Percentiles rank a stretch among this genome's conserved stretches.
Evolutionary conservation across 2,329 filamentous ascomycete species (phyloP).

Genomic region (Claviceps sorghi): DNA sequence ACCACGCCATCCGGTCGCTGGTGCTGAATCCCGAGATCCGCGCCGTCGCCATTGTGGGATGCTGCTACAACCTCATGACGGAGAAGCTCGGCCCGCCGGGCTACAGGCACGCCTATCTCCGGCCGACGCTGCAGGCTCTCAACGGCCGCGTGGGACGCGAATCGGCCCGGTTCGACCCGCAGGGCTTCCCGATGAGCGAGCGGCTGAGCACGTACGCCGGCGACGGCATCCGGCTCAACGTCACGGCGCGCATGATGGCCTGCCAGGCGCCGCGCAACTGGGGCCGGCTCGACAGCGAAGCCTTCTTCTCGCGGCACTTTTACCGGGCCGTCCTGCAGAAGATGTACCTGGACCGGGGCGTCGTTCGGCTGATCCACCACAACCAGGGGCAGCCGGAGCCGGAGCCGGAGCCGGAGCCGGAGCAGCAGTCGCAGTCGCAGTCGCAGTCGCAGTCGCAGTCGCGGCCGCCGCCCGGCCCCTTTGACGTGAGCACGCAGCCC

Average conservation of each 20-base stretch:
- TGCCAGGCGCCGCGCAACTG: constrained; percentile 92
- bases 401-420: too few relatives aligned
- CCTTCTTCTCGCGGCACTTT: constrained; percentile 86
- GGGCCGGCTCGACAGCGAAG: constrained; percentile 64
- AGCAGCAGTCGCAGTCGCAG: too few relatives aligned
- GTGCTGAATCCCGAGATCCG: constrained; percentile 69
- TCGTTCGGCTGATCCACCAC: constrained; percentile 49
- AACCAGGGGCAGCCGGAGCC: background rate
- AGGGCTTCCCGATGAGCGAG: constrained; percentile 87
- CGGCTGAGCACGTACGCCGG: constrained; percentile 44
- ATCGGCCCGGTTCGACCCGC: constrained; percentile 61
- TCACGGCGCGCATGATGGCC: constrained; percentile 96
- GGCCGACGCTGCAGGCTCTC: constrained; percentile 50
- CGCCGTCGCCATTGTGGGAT: constrained; percentile 91
- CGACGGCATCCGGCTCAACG: constrained; percentile 69
- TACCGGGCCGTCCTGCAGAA: constrained; percentile 82
- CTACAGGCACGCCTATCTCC: constrained; percentile 67
- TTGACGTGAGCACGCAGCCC: constrained; percentile 52
- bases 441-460: too few relatives aligned
- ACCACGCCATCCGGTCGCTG: constrained; percentile 80
- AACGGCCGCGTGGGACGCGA: constrained; percentile 56
- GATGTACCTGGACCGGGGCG: constrained; percentile 74
- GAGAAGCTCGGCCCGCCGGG: constrained; percentile 77
- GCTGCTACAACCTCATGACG: constrained; percentile 94
- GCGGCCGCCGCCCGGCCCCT: constrained; percentile 27